phyloP scores from a whole-genome alignment of 2,329 filamentous ascomycete genomes.

The Calonectria pauciramosa region DNA sequence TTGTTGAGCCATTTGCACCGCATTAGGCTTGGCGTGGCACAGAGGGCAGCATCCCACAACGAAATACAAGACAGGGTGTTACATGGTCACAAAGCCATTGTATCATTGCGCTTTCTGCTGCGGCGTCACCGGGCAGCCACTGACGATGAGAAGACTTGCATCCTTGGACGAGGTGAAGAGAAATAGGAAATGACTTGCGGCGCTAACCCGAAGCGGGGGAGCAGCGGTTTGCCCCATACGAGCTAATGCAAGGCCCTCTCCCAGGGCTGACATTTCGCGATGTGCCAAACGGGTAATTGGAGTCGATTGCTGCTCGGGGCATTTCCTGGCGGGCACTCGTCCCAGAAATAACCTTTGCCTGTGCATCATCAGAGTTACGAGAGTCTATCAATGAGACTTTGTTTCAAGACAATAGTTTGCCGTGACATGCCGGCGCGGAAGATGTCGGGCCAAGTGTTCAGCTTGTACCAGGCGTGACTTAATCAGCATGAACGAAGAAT shows the following conservation, averaged over 20 bases:
- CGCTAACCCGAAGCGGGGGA: slow-evolving; percentile 18
- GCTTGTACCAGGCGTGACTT: background rate
- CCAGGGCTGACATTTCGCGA: background rate
- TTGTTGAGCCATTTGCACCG: background rate
- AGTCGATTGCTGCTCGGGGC: background rate
- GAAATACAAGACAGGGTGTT: background rate
- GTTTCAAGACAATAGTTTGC: background rate
- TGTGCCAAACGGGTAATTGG: background rate
- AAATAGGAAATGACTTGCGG: slow-evolving; percentile 28
- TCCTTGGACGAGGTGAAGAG: background rate
- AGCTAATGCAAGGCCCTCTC: slow-evolving; percentile 16
- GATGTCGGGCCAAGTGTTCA: background rate
- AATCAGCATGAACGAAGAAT: background rate
- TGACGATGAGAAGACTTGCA: background rate
- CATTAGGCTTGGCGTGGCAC: background rate
- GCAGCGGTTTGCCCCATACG: background rate
- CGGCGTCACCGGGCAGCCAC: background rate
- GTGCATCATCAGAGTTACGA: background rate
- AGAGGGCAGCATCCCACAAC: background rate
- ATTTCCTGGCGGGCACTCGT: background rate
- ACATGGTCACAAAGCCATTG: slow-evolving; percentile 1
- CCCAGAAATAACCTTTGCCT: background rate
- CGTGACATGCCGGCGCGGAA: background rate
- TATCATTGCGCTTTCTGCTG: background rate
- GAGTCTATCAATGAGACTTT: background rate